Base-by-base conservation (phyloP, 2,329 filamentous ascomycete genomes). In the Colletotrichum eleusines region DNA sequence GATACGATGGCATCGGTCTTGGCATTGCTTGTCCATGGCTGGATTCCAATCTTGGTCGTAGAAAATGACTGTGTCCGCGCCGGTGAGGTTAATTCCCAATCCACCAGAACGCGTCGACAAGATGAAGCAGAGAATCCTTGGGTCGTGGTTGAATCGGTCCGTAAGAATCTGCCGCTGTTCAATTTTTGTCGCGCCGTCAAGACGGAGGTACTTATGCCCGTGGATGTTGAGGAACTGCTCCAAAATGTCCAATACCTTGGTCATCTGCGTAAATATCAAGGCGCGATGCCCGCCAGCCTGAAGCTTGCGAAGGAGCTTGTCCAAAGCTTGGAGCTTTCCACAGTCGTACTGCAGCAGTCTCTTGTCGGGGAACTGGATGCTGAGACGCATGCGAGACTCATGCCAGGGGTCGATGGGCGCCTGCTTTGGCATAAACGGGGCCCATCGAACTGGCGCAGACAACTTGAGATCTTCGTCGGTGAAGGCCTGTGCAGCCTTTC, bases 31-130 rank as follows among this genome's bases (percentile, higher is more conserved):
- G 84, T 99, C 96, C 96, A 99, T 99, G 62, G 97, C 96, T 0
- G 96, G 96, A 77, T 99, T 99, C 97, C 97, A 99, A 79, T 99
- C 96, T 71, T 98, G 91, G 77, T 99, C 96, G 81, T 98, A 99
- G 81, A 99, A 99, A 74, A 99, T 98, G 76, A 99, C 96, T 0
- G 95, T 97, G 80, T 98, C 96, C 6, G 96, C 96, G 59, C 96
- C 96, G 0, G 95, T 98, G 53, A 99, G 86, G 76, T 99, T 99
- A 84, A 99, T 97, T 68, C 96, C 96, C 0, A 99, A 86, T 66
- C 96, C 96, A 74, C 96, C 96, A 0, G 96, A 98, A 68, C 96
- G 90, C 60, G 94, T 97, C 0, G 95, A 98, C 6, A 99, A 84
- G 76, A 99, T 99, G 83, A 99, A 99, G 73, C 92, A 95, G 18